Base-by-base conservation (phyloP, 1,284 basidiomycete species). In the Heliocybe sulcata region DNA sequence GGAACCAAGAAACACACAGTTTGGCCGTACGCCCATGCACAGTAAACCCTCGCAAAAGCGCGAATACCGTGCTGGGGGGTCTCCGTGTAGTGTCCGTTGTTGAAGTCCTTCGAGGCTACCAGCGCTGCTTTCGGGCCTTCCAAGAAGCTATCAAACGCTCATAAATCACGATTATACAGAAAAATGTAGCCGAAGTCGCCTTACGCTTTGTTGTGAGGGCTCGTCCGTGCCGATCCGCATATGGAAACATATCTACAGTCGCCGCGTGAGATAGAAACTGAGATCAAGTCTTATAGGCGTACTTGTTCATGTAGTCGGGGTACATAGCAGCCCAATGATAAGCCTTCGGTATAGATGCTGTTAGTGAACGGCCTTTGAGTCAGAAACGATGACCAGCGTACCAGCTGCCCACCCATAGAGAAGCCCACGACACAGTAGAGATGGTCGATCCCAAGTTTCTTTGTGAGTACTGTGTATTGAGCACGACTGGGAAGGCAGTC, bases 271-370 rank as follows among this genome's bases (percentile, higher is more conserved):
- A 14, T n/a, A 35, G 20, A 19, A 10, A 25, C 12, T 16, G 4
- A 20, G 22, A 27, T 4, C 3, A 9, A 12, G 51, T 23, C 26
- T 9, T 6, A 4, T 23, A 20, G 16, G 33, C 57, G 14, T 45
- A 77, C 80, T 70, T 76, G 35, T 71, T 68, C n/a, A 72, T 69
- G 22, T 71, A 65, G 45, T 73, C 66, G 9, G 72, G 71, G 52
- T 64, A 70, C 31, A 72, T 59, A 19, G 64, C 58, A 0, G 69
- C 60, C 71, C 71, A 73, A 49, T 70, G 62, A 53, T 69, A 69
- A n/a, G 67, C 62, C 67, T 70, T 38, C 16, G 26, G 48, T 19
- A 11, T 42, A 4, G 38, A 11, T 51, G n/a, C 27, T 25, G 35
- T 45, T 12, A 33, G 45, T 29, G 4, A 16, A 20, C n/a, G n/a